Conservation (phyloP, 2,329 filamentous ascomycete species). For the Apiospora sp. region DNA sequence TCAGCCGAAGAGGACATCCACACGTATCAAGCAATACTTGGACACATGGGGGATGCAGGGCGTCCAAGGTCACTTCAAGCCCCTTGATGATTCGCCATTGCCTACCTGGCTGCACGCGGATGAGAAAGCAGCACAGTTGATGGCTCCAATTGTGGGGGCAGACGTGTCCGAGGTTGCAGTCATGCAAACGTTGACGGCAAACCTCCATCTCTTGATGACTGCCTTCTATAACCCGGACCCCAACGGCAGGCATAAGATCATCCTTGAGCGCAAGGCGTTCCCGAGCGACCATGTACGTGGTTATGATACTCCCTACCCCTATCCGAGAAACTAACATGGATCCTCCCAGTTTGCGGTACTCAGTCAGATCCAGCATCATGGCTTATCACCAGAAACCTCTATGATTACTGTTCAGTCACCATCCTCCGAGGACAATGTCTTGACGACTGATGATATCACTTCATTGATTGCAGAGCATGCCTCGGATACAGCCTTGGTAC, state of each 20-base stretch:
- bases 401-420: conserved; percentile 73
- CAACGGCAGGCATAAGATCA: conserved; percentile 71
- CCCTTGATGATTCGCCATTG: conserved; percentile 67
- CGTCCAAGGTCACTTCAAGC: conserved; percentile 79
- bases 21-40: conserved; percentile 73
- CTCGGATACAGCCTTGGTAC: conserved; percentile 70
- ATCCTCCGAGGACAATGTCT: conserved; percentile 55
- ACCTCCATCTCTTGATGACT: conserved; percentile 79
- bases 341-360: conserved; percentile 72
- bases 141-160: conserved; percentile 77
- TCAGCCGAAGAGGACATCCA: conserved; percentile 71
- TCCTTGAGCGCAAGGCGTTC: conserved; percentile 82
- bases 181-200: conserved; percentile 82
- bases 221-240: conserved; percentile 78
- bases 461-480: conserved; percentile 72
- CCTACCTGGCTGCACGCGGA: conserved; percentile 76
- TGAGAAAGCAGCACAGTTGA: conserved; percentile 68
- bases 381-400: conserved; percentile 67
- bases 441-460: conserved; percentile 73
- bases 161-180: conserved; percentile 73
- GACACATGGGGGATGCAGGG: conserved; percentile 79
- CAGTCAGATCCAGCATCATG: conserved; percentile 76
- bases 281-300: conserved; percentile 77
- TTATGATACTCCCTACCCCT: conserved; percentile 30
- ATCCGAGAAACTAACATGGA: conserved; percentile 19